phyloP scores from a whole-genome alignment of 2,329 filamentous ascomycete genomes.

The Cercospora sojina region DNA sequence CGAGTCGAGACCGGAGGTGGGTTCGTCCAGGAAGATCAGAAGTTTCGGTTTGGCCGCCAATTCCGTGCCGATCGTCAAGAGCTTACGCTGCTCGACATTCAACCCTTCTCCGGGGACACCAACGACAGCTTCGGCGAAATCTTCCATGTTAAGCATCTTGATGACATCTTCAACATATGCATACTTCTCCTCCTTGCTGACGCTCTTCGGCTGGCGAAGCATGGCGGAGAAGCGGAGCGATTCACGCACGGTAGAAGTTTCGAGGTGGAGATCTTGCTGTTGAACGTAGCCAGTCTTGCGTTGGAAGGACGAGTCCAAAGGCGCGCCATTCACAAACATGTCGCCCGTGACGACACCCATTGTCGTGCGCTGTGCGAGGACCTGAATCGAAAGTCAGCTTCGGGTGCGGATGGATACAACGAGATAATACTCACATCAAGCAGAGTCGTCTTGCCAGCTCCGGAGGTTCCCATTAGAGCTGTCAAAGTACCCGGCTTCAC shows the following conservation, averaged over 20 bases:
- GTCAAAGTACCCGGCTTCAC: conserved; percentile 50
- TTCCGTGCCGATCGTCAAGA: conserved; percentile 57
- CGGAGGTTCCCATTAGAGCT: conserved; percentile 29
- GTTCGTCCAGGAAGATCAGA: conserved; percentile 63
- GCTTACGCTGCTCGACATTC: conserved; percentile 62
- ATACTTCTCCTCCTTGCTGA: conserved; percentile 58
- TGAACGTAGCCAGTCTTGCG: conserved; percentile 67
- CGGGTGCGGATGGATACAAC: background rate
- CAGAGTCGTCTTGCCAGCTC: conserved; percentile 63
- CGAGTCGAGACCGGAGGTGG: conserved; percentile 59
- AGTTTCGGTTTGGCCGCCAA: conserved; percentile 53
- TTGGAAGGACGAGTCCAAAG: conserved; percentile 59
- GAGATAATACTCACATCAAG: conserved; percentile 45
- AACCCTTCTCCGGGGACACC: conserved; percentile 62
- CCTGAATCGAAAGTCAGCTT: conserved; percentile 27
- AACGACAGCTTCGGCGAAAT: conserved; percentile 63
- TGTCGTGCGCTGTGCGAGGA: conserved; percentile 57
- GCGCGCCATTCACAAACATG: conserved; percentile 63
- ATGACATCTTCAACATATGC: conserved; percentile 65
- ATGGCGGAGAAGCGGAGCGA: conserved; percentile 57
- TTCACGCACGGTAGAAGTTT: conserved; percentile 57
- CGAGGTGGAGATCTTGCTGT: conserved; percentile 62
- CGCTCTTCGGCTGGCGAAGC: conserved; percentile 56
- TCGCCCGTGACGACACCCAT: conserved; percentile 65
- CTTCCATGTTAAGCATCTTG: conserved; percentile 65